Conservation (phyloP, 768 basidiomycete genomes). For the Suillus subalutaceus region DNA sequence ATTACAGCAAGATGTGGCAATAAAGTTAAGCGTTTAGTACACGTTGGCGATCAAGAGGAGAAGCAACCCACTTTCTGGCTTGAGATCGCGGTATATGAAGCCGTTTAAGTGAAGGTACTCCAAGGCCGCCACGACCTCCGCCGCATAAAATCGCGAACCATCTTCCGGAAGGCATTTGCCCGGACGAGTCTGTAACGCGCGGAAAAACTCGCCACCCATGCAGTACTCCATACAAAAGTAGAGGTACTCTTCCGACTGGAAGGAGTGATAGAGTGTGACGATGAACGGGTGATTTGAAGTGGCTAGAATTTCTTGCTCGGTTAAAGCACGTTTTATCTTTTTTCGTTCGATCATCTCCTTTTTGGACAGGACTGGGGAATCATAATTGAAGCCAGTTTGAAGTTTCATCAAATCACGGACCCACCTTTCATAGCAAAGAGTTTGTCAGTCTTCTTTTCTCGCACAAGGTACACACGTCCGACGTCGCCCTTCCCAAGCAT, state of each 20-base stretch:
- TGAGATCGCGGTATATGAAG: conserved; percentile 98
- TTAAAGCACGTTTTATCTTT: conserved; percentile 98
- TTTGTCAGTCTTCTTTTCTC: conserved; percentile 96
- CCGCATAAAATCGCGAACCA: conserved; percentile 95
- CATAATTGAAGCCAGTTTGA: conserved; percentile 22
- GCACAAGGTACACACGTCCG: conserved; percentile 96
- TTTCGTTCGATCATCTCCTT: conserved; percentile 99
- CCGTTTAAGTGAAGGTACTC: conserved; percentile 99
- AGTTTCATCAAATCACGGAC: conserved; percentile 24
- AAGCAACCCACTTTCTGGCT: conserved; percentile 89
- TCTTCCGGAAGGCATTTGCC: conserved; percentile 98
- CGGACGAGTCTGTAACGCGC: conserved; percentile 92
- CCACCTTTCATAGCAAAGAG: conserved; percentile 99
- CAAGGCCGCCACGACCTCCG: conserved; percentile 95
- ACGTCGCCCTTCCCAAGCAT: conserved; percentile 99
- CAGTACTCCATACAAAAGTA: conserved; percentile 99
- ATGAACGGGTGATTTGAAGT: conserved; percentile 99
- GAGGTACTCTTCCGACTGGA: conserved; percentile 96
- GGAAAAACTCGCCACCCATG: conserved; percentile 99
- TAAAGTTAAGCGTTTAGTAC: conserved; percentile 12
- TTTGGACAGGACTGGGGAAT: conserved; percentile 85
- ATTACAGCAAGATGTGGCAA: conserved; percentile 13
- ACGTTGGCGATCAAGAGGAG: conserved; percentile 10
- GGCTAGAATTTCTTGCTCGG: conserved; percentile 98
- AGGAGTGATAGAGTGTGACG: conserved; percentile 98